Evolutionary conservation across 805 yeast genomes (phyloP).

Genomic region (Schwanniomyces yamadae): DNA sequence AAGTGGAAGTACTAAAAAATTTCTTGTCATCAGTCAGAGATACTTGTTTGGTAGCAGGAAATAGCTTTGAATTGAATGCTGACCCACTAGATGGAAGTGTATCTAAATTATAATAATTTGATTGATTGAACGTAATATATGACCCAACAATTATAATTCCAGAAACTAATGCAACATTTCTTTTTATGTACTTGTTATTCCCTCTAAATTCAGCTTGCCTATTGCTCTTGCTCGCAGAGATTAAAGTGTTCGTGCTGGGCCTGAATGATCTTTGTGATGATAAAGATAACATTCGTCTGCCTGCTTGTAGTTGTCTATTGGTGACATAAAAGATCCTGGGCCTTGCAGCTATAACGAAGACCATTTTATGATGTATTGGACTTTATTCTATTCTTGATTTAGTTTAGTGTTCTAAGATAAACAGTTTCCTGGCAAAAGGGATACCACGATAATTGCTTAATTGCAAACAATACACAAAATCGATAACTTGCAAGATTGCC

Average conservation of each 20-base stretch:
- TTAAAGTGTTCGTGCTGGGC: conserved; percentile 9
- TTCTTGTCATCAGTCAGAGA: conserved; percentile 17
- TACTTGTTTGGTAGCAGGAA: conserved; percentile 10
- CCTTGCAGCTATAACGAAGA: conserved; percentile 20
- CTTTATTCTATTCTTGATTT: too few relatives aligned
- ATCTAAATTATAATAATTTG: conserved; percentile 42
- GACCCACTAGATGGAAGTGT: conserved; percentile 25
- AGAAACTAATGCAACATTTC: conserved; percentile 39
- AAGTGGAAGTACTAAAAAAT: conserved; percentile 40
- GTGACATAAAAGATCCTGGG: conserved; percentile 20
- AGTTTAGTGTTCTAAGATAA: too few relatives aligned
- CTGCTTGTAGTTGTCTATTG: conserved; percentile 12
- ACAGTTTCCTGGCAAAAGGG: too few relatives aligned
- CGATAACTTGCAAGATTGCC: too few relatives aligned
- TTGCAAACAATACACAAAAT: too few relatives aligned
- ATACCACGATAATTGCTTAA: too few relatives aligned
- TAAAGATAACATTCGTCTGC: conserved; percentile 15
- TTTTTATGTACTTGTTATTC: conserved; percentile 18
- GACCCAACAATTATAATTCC: conserved; percentile 45
- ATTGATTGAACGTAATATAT: conserved; percentile 37
- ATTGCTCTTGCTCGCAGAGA: conserved; percentile 5
- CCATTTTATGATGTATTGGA: too few relatives aligned
- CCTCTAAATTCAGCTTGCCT: conserved; percentile 4
- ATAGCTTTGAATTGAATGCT: conserved; percentile 15
- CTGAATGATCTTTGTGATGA: conserved; percentile 13